Evolutionary conservation across 176 grass and related monocot species (phyloP), one percentile per base, ranked within the genome.

Genomic region (Phyllostachys edulis): DNA sequence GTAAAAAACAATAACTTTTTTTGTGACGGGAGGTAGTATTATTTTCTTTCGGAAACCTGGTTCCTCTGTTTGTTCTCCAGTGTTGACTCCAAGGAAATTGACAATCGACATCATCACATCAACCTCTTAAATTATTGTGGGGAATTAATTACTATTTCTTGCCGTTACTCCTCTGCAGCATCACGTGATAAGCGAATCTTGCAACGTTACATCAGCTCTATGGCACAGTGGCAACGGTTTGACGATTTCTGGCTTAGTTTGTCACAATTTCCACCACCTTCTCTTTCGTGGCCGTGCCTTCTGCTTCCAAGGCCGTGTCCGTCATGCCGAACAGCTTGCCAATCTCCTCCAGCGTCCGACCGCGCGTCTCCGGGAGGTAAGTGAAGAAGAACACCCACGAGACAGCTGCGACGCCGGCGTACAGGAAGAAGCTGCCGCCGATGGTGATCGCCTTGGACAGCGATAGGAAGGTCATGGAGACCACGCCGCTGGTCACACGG

Each of bases 381-480:
- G 59, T 65, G 71, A 57, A 94, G 89, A 89, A 94, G 85, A 94
- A 94, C 6, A 91, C 16, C 29, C 69, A 81, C 20, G 52, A 84
- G 14, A 74, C n/a, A 20, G 16, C 80, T 16, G 89, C 66, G 68
- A 91, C 41, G 55, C 86, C 89, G 16, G 75, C 81, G 69, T 94
- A 94, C 6, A 91, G 32, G 73, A 86, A 94, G 86, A 94, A 94
- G 69, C 80, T 91, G 7, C 92, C 92, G 24, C 88, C 89, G 63
- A 94, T 91, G 13, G 89, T 91, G 81, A 94, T 94, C 68, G 92
- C 92, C 64, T 94, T 91, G 18, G 85, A 89, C 6, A 94, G 67
- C 1, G 92, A 94, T 44, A 94, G 63, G 78, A 94, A 94, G 20
- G 86, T 89, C 92, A 94, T 94, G 83, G 92, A 87, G 55, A 94